Evolutionary conservation across 495 filamentous ascomycete genomes (phyloP), one percentile per base, ranked within the genome.

Genomic region (Evansstolkia leycettana): DNA sequence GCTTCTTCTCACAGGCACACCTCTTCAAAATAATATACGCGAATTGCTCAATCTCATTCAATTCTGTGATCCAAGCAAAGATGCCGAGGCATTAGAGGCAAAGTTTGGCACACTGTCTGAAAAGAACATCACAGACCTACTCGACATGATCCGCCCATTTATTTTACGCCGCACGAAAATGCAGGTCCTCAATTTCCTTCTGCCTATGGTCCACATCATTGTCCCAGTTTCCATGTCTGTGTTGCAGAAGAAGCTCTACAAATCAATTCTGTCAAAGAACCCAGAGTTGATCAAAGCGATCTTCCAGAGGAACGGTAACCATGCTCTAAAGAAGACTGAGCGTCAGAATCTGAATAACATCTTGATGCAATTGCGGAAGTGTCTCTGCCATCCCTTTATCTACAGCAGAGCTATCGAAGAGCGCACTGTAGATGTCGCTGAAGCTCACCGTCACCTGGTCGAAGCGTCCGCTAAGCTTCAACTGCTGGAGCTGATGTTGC

Each of bases 31-130:
- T 48, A 96, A 94, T 51, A 81, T 83, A 31, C 67, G 84, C 37
- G 90, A 99, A 50, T 56, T 99, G 2, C 95, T 96, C 58, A 99
- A 94, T 47, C 72, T 99, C 7, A 62, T 99, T 1, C 88, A 96
- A 47, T 99, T 99, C 52, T 62, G 94, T 24, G 83, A 96, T 48
- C 64, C 66, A 3, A 66, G 57, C 0, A 66, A 80, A 27, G 64
- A 83, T 41, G 87, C 92, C 1, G 70, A 70, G 17, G 48, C 64
- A 0, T 60, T 96, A 5, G 90, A 99, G 41, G 59, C 70, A 30
- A 52, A 88, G 48, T 96, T 84, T 52, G 67, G 64, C 7, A 69
- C 76, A 8, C 60, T 95, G 25, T 84, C 79, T 0, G 75, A 75
- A 32, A 84, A 90, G 17, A 93, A 88, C 42, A 72, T 96, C 7